Percentiles rank a stretch among this genome's conserved stretches.
Evolutionary conservation across 225 moss, liverwort and hornwort genomes (phyloP).

Genomic region (Pseudisothecium myosuroides): DNA sequence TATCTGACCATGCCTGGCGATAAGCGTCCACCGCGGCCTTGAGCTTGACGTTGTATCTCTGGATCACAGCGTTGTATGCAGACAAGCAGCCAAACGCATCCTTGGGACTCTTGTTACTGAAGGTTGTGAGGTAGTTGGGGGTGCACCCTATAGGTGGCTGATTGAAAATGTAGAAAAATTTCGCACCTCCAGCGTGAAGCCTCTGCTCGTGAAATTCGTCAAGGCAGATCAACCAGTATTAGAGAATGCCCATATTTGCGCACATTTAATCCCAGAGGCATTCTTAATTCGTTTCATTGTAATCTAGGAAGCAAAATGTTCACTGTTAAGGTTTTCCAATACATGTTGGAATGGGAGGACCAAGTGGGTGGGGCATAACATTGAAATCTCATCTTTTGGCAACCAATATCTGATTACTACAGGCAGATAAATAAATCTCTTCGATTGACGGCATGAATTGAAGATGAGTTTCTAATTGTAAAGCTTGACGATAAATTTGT

Average conservation of each 20-base stretch:
- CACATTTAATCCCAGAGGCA: neutral
- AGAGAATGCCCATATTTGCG: neutral
- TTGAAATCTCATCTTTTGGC: neutral
- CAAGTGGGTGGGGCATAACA: neutral
- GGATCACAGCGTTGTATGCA: neutral
- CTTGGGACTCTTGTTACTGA: neutral
- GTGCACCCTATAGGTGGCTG: constrained; percentile 14
- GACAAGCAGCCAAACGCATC: constrained; percentile 20
- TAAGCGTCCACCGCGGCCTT: constrained; percentile 1
- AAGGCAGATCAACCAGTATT: neutral
- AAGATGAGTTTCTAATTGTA: neutral
- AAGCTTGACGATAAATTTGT: neutral
- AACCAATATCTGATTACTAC: neutral
- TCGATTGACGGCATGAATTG: neutral
- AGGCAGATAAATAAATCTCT: neutral
- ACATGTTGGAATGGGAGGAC: neutral
- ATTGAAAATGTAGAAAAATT: constrained; percentile 16
- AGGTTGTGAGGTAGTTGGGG: neutral
- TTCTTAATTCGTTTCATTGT: neutral
- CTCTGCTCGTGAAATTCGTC: neutral
- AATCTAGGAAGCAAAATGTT: neutral
- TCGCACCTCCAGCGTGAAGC: constrained; percentile 15
- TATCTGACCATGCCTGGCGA: constrained; percentile 7
- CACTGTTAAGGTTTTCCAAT: too few relatives aligned
- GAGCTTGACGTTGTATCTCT: neutral